phyloP scores from a whole-genome alignment of 768 basidiomycete species.

The Paxillus ammoniavirescens region DNA sequence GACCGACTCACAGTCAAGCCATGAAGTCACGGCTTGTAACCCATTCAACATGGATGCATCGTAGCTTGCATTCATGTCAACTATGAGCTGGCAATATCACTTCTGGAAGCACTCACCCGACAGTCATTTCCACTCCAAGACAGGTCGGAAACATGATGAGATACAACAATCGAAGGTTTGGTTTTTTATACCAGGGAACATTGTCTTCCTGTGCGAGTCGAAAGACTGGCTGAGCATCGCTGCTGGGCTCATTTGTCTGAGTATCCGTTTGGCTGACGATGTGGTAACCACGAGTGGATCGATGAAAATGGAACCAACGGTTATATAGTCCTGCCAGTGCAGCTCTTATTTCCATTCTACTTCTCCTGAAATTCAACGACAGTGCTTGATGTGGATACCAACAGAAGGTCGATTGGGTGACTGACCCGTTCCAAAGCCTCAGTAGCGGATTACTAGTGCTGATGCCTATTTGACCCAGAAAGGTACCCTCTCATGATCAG shows the following conservation, averaged over 20 bases:
- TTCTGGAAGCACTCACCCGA: conserved; percentile 32
- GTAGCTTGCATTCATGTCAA: conserved; percentile 48
- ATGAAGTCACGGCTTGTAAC: conserved; percentile 56
- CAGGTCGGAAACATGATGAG: conserved; percentile 45
- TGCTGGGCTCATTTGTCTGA: neutral
- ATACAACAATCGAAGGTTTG: conserved; percentile 55
- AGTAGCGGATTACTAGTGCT: too few species aligned
- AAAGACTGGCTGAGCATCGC: conserved; percentile 9
- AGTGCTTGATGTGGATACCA: too few species aligned
- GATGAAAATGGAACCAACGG: too few species aligned
- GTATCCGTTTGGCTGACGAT: too few species aligned
- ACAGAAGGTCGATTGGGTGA: too few species aligned
- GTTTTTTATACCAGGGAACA: conserved; percentile 62
- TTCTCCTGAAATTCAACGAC: too few species aligned
- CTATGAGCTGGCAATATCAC: conserved; percentile 62
- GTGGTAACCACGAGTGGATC: too few species aligned
- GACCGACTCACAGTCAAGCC: conserved; percentile 47
- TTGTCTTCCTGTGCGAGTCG: conserved; percentile 39
- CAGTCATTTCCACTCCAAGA: conserved; percentile 19
- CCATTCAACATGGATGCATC: conserved; percentile 65
- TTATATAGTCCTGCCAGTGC: too few species aligned
- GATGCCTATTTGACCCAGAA: too few species aligned
- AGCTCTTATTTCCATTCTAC: too few species aligned
- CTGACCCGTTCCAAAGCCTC: too few species aligned
- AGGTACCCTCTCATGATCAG: too few species aligned